A percentile compares a stretch with the other conserved stretches of the same genome.
phyloP scores from a whole-genome alignment of 306 rosid species.

The Cucumis melo region DNA sequence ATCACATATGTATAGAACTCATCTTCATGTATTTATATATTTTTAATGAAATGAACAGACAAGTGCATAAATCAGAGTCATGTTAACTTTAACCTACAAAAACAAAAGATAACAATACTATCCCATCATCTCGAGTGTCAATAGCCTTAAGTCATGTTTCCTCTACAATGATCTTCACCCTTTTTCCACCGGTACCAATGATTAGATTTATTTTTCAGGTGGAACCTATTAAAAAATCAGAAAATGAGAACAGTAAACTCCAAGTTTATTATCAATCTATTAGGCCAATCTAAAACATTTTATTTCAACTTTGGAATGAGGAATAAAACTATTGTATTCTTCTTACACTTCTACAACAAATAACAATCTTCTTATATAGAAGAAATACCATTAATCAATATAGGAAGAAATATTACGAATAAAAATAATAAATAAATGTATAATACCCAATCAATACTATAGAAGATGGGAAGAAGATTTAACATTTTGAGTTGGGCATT shows the following conservation, averaged over 20 bases:
- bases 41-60: neutral
- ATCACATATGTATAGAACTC: neutral
- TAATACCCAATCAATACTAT: neutral
- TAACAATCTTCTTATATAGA: too few relatives aligned
- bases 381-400: too few relatives aligned
- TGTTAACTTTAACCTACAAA: conserved; percentile 50
- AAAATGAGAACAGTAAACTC: conserved; percentile 11
- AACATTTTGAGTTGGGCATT: neutral
- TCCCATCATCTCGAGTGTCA: conserved; percentile 71
- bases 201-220: conserved; percentile 69
- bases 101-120: conserved; percentile 25
- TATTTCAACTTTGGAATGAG: too few relatives aligned
- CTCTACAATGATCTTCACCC: conserved; percentile 86
- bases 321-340: neutral
- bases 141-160: conserved; percentile 78
- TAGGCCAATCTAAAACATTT: neutral
- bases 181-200: conserved; percentile 93
- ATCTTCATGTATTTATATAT: neutral
- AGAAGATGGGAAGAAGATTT: neutral
- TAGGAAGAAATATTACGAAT: too few relatives aligned
- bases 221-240: conserved; percentile 36
- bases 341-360: neutral
- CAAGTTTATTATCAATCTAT: conserved; percentile 1
- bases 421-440: too few relatives aligned
- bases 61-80: neutral